Evolutionary conservation across 1,284 basidiomycete genomes (phyloP), one percentile per base, ranked within the genome.

Genomic region (Moesziomyces parantarcticus): DNA sequence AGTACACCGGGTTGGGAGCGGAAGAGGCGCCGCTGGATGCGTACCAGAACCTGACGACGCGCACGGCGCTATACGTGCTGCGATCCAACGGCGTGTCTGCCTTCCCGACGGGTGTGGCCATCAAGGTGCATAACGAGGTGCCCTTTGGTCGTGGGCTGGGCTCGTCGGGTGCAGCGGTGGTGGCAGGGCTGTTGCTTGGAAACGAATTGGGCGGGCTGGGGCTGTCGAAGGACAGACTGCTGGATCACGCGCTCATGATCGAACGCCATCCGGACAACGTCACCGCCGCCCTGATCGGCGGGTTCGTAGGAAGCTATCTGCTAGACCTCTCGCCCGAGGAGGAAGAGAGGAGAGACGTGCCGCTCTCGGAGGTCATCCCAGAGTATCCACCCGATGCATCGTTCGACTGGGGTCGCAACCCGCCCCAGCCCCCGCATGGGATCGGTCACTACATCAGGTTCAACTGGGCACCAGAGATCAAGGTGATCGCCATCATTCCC

Each of bases 211-310:
- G 93, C 16, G 75, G 89, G 49, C 88, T 99, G 64, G 83, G 87
- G 23, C 88, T 99, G 14, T 83, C 90, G 18, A 87, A 85, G 32
- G 88, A 88, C 51, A 89, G 97, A 26, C 87, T 97, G 77, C 89
- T 99, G 59, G 97, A 99, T 85, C 96, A 94, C 83, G 95, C 97
- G 1, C 88, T 99, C 60, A 99, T 99, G 97, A 95, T 99, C 78
- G 97, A 99, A 85, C 89, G 97, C 11, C 97, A 99, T 84, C 97
- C 97, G 9, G 97, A 99, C 86, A 99, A 99, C 84, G 96, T 99
- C 74, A 97, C 97, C 0, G 97, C 97, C 0, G 96, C 96, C 0
- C 89, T 99, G 36, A 89, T 98, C 32, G 97, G 97, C 41, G 97
- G 97, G 0, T 99, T 99, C 84, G 93, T 99, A n/a, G 97, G 96